Evolutionary conservation across 1,284 basidiomycete genomes (phyloP).

Genomic region (Schizophyllum commune): DNA sequence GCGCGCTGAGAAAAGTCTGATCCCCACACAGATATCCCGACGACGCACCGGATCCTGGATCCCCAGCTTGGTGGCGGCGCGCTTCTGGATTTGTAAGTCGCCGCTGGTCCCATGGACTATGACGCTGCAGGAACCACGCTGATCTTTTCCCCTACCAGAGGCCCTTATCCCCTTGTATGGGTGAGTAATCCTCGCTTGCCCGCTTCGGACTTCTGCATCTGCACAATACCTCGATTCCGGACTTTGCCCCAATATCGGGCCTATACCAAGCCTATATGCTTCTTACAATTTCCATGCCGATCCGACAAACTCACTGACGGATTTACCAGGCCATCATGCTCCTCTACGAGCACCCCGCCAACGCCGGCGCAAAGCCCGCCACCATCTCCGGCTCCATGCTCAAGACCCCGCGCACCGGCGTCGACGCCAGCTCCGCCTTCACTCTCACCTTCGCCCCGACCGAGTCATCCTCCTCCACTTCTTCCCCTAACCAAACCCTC

Average conservation of each 20-base stretch:
- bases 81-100: conserved; percentile 69
- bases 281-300: neutral
- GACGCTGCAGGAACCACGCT: no score
- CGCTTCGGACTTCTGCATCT: neutral
- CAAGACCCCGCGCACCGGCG: conserved; percentile 69
- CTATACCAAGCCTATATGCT: no score
- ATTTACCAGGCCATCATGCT: conserved; percentile 55
- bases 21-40: conserved; percentile 47
- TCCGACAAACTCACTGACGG: neutral
- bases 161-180: conserved; percentile 82
- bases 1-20: neutral
- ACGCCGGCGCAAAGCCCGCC: conserved; percentile 48
- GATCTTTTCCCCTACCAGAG: conserved; percentile 31
- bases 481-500: conserved; percentile 18
- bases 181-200: conserved; percentile 29
- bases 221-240: no score
- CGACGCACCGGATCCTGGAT: conserved; percentile 71
- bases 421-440: conserved; percentile 76
- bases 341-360: conserved; percentile 74
- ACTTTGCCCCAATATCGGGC: no score
- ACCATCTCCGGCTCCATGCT: conserved; percentile 56
- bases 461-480: conserved; percentile 5
- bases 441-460: conserved; percentile 59
- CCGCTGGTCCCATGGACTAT: neutral
- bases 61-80: conserved; percentile 81